A percentile compares a stretch with the other conserved stretches of the same genome.
Evolutionary conservation across 768 basidiomycete genomes (phyloP).

Genomic region (Tulasnella sp.): DNA sequence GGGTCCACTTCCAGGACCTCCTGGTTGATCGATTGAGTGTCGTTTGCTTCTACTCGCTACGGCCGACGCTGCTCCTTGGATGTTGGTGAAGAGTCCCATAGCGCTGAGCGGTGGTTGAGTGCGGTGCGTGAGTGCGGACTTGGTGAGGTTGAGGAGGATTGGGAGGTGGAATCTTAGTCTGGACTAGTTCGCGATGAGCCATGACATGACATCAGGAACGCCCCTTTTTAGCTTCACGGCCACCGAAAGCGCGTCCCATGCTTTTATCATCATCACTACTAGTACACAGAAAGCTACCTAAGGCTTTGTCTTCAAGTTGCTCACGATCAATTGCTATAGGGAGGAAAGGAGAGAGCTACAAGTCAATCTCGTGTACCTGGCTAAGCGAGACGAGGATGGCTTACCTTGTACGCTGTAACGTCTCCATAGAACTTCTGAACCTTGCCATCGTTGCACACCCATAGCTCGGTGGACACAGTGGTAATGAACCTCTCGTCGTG

Average conservation of each 20-base stretch:
- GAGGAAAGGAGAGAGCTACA: conserved; percentile 11
- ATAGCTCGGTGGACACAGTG: conserved; percentile 79
- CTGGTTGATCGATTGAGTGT: conserved; percentile 3
- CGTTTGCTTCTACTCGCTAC: not conserved
- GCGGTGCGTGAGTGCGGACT: not conserved
- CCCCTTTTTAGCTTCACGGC: not conserved
- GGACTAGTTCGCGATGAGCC: not conserved
- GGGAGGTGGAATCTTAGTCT: not conserved
- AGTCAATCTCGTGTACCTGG: not conserved
- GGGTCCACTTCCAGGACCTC: not conserved
- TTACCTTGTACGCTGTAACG: conserved; percentile 82
- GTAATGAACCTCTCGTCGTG: conserved; percentile 97
- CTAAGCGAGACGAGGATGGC: conserved; percentile 12
- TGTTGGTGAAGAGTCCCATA: conserved; percentile 8
- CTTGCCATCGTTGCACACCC: conserved; percentile 82
- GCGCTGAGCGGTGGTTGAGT: not conserved
- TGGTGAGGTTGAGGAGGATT: not conserved
- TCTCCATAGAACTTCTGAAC: conserved; percentile 81
- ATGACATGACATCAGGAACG: not conserved
- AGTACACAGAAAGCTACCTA: not conserved
- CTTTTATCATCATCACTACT: not conserved
- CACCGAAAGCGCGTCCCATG: not conserved
- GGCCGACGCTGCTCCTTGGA: conserved; percentile 9
- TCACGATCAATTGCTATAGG: conserved; percentile 58
- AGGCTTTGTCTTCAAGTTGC: conserved; percentile 44